phyloP scores from a whole-genome alignment of 1,139 yeast genomes.

The Hyphopichia pseudoburtonii region DNA sequence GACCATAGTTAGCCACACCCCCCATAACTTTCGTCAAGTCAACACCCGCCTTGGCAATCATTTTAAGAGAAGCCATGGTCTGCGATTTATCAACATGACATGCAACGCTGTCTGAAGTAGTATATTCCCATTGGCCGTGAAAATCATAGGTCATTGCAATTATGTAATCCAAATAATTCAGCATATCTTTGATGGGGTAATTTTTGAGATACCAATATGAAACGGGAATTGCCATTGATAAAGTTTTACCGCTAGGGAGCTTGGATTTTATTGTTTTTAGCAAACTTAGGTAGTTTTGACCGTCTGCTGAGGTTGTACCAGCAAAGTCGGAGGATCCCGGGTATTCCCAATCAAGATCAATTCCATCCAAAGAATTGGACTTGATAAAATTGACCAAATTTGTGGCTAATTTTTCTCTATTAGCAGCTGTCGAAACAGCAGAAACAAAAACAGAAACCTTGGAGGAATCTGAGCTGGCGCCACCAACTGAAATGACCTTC shows the following conservation, averaged over 20 bases:
- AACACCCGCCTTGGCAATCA: conserved; percentile 18
- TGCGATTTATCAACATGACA: conserved; percentile 15
- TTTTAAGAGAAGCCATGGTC: conserved; percentile 10
- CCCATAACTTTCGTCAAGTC: conserved; percentile 16
- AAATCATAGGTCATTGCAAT: conserved; percentile 19
- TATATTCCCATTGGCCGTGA: conserved; percentile 14
- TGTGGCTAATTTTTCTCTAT: conserved; percentile 14
- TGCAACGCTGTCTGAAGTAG: conserved; percentile 5
- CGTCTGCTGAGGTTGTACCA: conserved; percentile 14
- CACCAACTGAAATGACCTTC: conserved; percentile 16
- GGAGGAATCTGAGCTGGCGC: conserved; percentile 11
- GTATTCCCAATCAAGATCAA: conserved; percentile 23
- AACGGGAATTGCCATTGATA: conserved; percentile 10
- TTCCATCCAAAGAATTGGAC: conserved; percentile 17
- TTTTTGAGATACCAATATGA: conserved; percentile 12
- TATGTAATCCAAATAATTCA: conserved; percentile 14
- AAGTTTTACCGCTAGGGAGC: conserved; percentile 11
- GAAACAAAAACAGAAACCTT: conserved; percentile 9
- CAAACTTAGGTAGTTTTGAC: conserved; percentile 13
- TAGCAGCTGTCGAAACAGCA: conserved; percentile 9
- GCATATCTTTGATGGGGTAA: conserved; percentile 14
- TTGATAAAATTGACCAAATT: conserved; percentile 14
- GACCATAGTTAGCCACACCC: conserved; percentile 21
- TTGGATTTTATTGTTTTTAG: conserved; percentile 11
- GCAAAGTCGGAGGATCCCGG: conserved; percentile 13